Evolutionary conservation across 2,329 filamentous ascomycete species (phyloP).

Genomic region (Zalaria sp.): DNA sequence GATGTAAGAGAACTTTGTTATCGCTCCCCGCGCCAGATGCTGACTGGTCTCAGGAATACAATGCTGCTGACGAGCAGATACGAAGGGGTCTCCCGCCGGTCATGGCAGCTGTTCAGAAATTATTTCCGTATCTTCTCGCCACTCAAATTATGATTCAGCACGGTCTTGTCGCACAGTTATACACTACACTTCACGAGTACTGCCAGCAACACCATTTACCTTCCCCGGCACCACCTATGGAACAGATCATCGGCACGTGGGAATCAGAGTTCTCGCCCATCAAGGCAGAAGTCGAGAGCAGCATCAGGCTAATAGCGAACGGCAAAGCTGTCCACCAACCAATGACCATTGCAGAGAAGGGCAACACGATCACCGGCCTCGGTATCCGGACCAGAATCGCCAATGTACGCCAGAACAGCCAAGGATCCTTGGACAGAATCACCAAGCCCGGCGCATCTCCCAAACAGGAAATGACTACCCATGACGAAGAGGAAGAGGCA

Average conservation of each 20-base stretch:
- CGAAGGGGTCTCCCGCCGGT: conserved; percentile 57
- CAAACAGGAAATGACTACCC: background rate
- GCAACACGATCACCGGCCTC: conserved; percentile 29
- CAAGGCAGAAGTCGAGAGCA: conserved; percentile 51
- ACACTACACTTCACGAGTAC: conserved; percentile 62
- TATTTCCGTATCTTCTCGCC: conserved; percentile 59
- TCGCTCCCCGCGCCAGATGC: background rate
- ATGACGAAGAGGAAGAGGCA: conserved; percentile 16
- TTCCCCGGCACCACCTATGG: conserved; percentile 58
- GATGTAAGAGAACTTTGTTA: conserved; percentile 34
- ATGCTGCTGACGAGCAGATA: conserved; percentile 60
- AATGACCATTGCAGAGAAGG: conserved; percentile 34
- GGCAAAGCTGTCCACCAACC: conserved; percentile 52
- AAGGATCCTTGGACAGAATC: conserved; percentile 4
- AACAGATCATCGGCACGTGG: conserved; percentile 55
- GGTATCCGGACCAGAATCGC: conserved; percentile 27
- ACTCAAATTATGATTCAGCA: conserved; percentile 66
- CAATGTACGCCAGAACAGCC: conserved; percentile 4
- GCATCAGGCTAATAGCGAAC: conserved; percentile 46
- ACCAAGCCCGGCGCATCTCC: conserved; percentile 2
- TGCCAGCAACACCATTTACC: conserved; percentile 56
- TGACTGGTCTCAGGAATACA: conserved; percentile 40
- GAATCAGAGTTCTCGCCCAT: conserved; percentile 47
- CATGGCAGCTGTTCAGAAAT: conserved; percentile 53
- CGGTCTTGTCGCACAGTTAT: conserved; percentile 60